These are phyloP conservation scores for Chlamydomonas reinhardtii DNA, from an alignment of 163 green algal species.

Conservation along the genomic window DNA sequence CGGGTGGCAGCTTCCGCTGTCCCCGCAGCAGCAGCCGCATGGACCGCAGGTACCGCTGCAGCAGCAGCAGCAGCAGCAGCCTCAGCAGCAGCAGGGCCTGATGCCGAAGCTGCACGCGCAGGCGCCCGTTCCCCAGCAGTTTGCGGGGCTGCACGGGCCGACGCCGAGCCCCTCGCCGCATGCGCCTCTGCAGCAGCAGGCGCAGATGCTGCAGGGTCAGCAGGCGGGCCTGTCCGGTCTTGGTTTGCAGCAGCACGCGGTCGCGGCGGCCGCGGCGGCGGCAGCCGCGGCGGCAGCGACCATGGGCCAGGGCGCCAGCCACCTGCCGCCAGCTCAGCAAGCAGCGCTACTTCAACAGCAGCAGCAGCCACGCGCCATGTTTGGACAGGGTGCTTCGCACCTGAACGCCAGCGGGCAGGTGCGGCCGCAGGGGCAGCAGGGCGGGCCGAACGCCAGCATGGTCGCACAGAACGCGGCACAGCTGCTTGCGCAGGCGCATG, in stretches of 20 bases:
- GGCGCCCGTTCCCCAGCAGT: neutral
- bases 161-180: neutral
- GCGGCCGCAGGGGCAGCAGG: neutral
- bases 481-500: slow-evolving; percentile 29
- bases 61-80: neutral
- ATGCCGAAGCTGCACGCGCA: neutral
- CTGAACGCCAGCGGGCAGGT: neutral
- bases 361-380: neutral
- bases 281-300: slow-evolving; percentile 6
- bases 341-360: slow-evolving; percentile 1
- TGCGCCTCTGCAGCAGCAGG: neutral
- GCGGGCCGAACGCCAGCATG: neutral
- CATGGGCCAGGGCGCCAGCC: slow-evolving; percentile 7
- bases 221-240: neutral
- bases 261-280: neutral
- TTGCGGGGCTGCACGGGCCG: neutral
- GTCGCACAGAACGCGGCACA: slow-evolving; percentile 38
- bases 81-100: neutral
- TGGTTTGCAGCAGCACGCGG: neutral
- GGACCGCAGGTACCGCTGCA: neutral
- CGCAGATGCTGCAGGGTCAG: neutral
- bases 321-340: neutral
- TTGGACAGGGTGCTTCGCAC: neutral
- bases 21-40: slow-evolving; percentile 14
- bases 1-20: slow-evolving; percentile 44